Conservation (phyloP, 257 asterid species). For the Lycium barbarum region DNA sequence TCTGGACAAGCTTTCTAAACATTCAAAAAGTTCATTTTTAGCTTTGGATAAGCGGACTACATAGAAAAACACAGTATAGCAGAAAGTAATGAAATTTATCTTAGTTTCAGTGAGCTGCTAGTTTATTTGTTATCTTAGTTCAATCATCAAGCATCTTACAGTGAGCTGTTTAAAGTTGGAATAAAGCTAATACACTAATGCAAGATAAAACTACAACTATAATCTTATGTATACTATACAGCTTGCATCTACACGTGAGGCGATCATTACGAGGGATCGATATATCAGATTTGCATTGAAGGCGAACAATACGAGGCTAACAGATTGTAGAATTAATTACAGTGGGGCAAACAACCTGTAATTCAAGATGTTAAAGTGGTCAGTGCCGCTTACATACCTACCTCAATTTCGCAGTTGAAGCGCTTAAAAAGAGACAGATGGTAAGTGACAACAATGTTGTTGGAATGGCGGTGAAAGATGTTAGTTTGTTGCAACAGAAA, state of each 20-base stretch:
- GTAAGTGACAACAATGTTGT: not conserved
- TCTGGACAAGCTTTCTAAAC: not conserved
- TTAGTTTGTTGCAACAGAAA: constrained; percentile 41
- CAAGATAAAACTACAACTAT: not conserved
- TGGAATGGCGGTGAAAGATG: constrained; percentile 22
- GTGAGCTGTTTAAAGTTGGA: not conserved
- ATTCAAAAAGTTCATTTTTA: not conserved
- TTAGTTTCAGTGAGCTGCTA: not conserved
- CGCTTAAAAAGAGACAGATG: not conserved
- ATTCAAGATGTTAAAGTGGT: not conserved
- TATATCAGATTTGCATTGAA: not conserved
- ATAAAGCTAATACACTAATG: not conserved
- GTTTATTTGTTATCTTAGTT: not conserved
- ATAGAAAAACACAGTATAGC: not conserved
- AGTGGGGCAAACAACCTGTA: not conserved
- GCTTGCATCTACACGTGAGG: not conserved
- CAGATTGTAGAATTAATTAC: not conserved
- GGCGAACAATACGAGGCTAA: constrained; percentile 5
- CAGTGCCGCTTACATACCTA: constrained; percentile 12
- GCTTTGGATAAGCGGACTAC: not conserved
- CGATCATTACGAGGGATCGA: not conserved
- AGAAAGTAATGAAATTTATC: not conserved
- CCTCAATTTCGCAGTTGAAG: constrained; percentile 17
- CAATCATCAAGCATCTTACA: too few species aligned
- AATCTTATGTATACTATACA: not conserved